Conservation (phyloP, 2,329 filamentous ascomycete genomes). For the Xylogone sp. region DNA sequence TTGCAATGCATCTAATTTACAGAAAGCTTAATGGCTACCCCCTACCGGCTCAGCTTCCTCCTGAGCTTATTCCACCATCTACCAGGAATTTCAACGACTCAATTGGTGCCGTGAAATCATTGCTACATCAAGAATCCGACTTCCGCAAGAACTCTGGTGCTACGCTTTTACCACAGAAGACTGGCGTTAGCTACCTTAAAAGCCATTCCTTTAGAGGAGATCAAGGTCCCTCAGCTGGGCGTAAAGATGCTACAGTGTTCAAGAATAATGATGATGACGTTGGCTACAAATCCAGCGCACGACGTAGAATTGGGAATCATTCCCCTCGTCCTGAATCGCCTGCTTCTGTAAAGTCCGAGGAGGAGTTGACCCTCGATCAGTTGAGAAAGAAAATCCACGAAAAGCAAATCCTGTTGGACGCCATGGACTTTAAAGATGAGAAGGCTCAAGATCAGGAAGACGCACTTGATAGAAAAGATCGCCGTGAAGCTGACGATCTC, state of each 20-base stretch:
- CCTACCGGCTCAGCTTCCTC: conserved; percentile 78
- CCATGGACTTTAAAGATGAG: conserved; percentile 94
- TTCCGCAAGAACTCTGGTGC: conserved; percentile 85
- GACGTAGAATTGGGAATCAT: conserved; percentile 68
- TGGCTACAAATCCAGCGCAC: conserved; percentile 90
- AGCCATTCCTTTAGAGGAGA: conserved; percentile 81
- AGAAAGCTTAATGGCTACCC: conserved; percentile 95
- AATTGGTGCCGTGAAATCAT: conserved; percentile 85
- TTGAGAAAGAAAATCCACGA: conserved; percentile 89
- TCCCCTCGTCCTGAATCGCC: conserved; percentile 81
- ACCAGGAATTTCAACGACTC: conserved; percentile 91
- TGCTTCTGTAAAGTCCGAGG: conserved; percentile 63
- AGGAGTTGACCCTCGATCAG: conserved; percentile 83
- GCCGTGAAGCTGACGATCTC: conserved; percentile 87
- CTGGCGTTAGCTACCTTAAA: conserved; percentile 97
- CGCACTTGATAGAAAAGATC: conserved; percentile 82
- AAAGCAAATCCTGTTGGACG: conserved; percentile 90
- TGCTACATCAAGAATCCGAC: conserved; percentile 87
- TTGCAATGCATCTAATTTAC: conserved; percentile 99
- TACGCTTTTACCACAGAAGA: conserved; percentile 87
- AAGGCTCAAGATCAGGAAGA: conserved; percentile 88
- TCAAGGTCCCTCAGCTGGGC: conserved; percentile 52
- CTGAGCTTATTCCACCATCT: conserved; percentile 91
- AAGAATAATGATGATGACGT: conserved; percentile 94
- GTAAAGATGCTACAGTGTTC: conserved; percentile 95